These are phyloP conservation scores for Lasiosphaeria ovina DNA, from an alignment of 495 filamentous ascomycete genomes.

Conservation along the genomic window DNA sequence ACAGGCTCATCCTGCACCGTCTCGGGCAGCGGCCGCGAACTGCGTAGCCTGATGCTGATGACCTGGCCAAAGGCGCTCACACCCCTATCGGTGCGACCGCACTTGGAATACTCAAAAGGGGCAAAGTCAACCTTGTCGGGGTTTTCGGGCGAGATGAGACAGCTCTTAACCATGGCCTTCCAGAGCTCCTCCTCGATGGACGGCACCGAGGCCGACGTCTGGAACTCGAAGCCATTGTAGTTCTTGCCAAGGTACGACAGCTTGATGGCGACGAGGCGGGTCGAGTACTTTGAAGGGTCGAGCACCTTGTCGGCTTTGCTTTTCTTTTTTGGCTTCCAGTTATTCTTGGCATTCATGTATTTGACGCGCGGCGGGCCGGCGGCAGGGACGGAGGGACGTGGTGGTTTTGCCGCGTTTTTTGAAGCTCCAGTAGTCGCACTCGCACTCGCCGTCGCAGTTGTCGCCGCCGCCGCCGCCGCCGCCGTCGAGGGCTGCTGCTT, in stretches of 20 bases:
- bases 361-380: slow-evolving; percentile 3
- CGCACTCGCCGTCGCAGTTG: not conserved
- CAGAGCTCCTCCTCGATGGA: slow-evolving; percentile 90
- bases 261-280: slow-evolving; percentile 84
- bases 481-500: slow-evolving; percentile 13
- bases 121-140: slow-evolving; percentile 64
- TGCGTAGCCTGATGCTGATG: slow-evolving; percentile 76
- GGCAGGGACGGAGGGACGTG: too few relatives aligned
- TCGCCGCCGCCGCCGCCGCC: slow-evolving; percentile 11
- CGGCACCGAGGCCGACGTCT: slow-evolving; percentile 60
- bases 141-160: slow-evolving; percentile 71
- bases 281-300: slow-evolving; percentile 77
- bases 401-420: too few relatives aligned
- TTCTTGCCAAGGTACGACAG: slow-evolving; percentile 87
- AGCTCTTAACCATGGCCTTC: slow-evolving; percentile 77
- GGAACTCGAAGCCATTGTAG: slow-evolving; percentile 90
- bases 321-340: slow-evolving; percentile 35
- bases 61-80: slow-evolving; percentile 98
- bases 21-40: slow-evolving; percentile 58
- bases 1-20: slow-evolving; percentile 10
- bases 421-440: not conserved
- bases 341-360: not conserved
- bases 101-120: slow-evolving; percentile 85
- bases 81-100: slow-evolving; percentile 86
- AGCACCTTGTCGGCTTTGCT: slow-evolving; percentile 46